These are phyloP conservation scores for Entoloma clypeatum DNA, from an alignment of 1,284 basidiomycete species.

Conservation along the genomic window DNA sequence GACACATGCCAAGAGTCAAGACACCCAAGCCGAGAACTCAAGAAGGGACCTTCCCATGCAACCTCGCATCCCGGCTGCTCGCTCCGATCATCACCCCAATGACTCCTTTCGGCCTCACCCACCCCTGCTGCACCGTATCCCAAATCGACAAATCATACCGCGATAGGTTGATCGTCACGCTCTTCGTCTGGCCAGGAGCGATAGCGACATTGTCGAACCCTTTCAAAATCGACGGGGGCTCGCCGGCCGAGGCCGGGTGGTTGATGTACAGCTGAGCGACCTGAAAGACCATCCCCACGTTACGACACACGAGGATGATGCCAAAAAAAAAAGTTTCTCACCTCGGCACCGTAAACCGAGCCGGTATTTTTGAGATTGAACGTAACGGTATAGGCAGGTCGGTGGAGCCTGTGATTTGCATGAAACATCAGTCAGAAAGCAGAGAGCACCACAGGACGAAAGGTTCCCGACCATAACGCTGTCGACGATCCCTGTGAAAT, in stretches of 20 bases:
- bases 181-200: conserved; percentile 32
- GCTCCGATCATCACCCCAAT: conserved; percentile 47
- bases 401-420: conserved; percentile 48
- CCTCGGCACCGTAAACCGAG: conserved; percentile 36
- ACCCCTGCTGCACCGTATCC: conserved; percentile 47
- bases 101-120: conserved; percentile 44
- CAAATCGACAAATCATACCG: conserved; percentile 45
- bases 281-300: too few relatives aligned
- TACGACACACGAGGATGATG: too few relatives aligned
- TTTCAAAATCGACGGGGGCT: conserved; percentile 18
- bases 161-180: conserved; percentile 36
- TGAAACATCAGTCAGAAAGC: background rate
- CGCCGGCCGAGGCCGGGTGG: conserved; percentile 16
- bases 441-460: conserved; percentile 7
- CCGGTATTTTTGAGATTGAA: conserved; percentile 64
- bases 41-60: conserved; percentile 25
- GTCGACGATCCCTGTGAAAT: conserved; percentile 48
- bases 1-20: too few relatives aligned
- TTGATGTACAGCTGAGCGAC: conserved; percentile 20
- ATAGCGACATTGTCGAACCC: conserved; percentile 45
- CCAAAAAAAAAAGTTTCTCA: conserved; percentile 14
- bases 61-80: conserved; percentile 45
- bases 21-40: too few relatives aligned
- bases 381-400: conserved; percentile 53
- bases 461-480: conserved; percentile 53